Percentiles rank a stretch among this genome's conserved stretches.
phyloP scores from a whole-genome alignment of 768 basidiomycete genomes.

The Suillus cothurnatus region DNA sequence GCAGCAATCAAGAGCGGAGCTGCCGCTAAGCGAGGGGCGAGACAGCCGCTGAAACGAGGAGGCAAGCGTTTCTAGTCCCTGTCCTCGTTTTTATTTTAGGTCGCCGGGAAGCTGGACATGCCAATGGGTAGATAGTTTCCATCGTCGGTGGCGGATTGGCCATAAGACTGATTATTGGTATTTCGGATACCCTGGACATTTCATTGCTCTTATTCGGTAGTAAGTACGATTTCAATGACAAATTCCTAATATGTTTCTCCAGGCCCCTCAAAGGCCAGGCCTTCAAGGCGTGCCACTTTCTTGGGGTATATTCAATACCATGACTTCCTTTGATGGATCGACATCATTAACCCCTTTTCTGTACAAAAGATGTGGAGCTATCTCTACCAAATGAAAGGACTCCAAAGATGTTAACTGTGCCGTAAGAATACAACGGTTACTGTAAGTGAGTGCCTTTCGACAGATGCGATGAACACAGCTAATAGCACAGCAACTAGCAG shows the following conservation, averaged over 20 bases:
- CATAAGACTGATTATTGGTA: slow-evolving; percentile 14
- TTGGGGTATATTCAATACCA: slow-evolving; percentile 3
- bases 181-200: slow-evolving; percentile 1
- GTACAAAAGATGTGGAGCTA: slow-evolving; percentile 12
- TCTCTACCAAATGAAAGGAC: slow-evolving; percentile 15
- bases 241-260: slow-evolving; percentile 6
- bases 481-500: slow-evolving; percentile 12
- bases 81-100: slow-evolving; percentile 1
- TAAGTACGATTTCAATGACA: slow-evolving; percentile 10
- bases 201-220: not conserved
- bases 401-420: slow-evolving; percentile 5
- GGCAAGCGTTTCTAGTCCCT: slow-evolving; percentile 66
- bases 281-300: slow-evolving; percentile 10
- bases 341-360: slow-evolving; percentile 9
- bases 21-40: slow-evolving; percentile 50
- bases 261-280: slow-evolving; percentile 7
- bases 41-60: slow-evolving; percentile 77
- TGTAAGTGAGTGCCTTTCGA: slow-evolving; percentile 3
- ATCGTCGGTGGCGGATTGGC: slow-evolving; percentile 12
- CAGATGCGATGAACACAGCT: slow-evolving; percentile 1
- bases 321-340: slow-evolving; percentile 9
- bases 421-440: slow-evolving; percentile 2
- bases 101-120: slow-evolving; percentile 3
- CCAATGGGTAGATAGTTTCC: not conserved
- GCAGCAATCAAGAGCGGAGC: slow-evolving; percentile 44